Evolutionary conservation across 2,329 filamentous ascomycete species (phyloP).

Genomic region (Exophiala spinifera): DNA sequence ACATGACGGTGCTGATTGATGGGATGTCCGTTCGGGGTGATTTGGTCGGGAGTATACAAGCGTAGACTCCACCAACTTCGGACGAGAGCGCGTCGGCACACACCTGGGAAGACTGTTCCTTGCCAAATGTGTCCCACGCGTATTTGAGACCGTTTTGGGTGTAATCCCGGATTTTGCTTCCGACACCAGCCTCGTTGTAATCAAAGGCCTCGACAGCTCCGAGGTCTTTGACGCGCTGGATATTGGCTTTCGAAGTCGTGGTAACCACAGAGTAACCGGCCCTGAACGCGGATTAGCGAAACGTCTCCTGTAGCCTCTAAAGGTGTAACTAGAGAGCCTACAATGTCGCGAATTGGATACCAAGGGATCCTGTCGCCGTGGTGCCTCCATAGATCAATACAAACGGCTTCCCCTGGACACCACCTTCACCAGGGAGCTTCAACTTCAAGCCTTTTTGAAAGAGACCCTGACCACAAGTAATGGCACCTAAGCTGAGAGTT

Average conservation of each 20-base stretch:
- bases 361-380: constrained; percentile 41
- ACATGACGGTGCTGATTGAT: constrained; percentile 32
- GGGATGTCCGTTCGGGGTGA: constrained; percentile 35
- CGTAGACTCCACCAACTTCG: constrained; percentile 31
- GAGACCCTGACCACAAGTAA: constrained; percentile 16
- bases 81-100: constrained; percentile 36
- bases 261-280: constrained; percentile 43
- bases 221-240: constrained; percentile 42
- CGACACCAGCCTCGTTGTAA: constrained; percentile 40
- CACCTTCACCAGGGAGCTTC: constrained; percentile 23
- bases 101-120: constrained; percentile 30
- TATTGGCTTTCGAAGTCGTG: constrained; percentile 42
- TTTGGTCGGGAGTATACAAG: constrained; percentile 29
- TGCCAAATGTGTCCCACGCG: constrained; percentile 38
- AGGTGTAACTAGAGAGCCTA: constrained; percentile 18
- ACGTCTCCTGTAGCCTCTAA: no score
- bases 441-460: constrained; percentile 21
- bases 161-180: constrained; percentile 31
- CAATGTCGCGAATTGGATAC: constrained; percentile 40
- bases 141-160: constrained; percentile 38
- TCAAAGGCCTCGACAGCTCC: constrained; percentile 47
- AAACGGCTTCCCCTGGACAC: constrained; percentile 26
- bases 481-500: constrained; percentile 31
- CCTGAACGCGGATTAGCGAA: neutral
- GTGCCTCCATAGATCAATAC: constrained; percentile 47